Conservation (phyloP, 2,329 filamentous ascomycete species). For the Diaporthe vaccinii region DNA sequence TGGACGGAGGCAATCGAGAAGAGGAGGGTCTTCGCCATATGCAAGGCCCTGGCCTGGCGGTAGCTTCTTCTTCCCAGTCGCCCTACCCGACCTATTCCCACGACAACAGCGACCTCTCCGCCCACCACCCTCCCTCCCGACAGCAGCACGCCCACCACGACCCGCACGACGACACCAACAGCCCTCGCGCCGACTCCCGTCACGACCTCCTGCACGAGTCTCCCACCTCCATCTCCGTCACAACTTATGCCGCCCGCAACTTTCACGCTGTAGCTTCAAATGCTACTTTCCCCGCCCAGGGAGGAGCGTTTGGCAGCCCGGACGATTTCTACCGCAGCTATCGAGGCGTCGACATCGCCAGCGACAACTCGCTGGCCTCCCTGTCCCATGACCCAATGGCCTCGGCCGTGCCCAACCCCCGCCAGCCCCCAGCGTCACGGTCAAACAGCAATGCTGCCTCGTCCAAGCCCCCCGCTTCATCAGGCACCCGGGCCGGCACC, state of each 20-base stretch:
- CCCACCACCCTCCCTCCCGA: conserved; percentile 42
- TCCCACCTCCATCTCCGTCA: conserved; percentile 47
- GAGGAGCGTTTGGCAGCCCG: conserved; percentile 59
- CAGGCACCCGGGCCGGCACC: conserved; percentile 54
- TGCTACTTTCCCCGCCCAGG: conserved; percentile 46
- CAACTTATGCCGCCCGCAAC: conserved; percentile 55
- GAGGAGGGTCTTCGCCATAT: conserved; percentile 53
- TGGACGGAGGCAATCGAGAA: conserved; percentile 62
- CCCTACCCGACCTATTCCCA: conserved; percentile 47
- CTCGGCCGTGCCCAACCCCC: conserved; percentile 56
- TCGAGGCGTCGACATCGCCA: conserved; percentile 54
- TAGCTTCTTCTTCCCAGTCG: conserved; percentile 49
- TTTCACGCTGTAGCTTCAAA: conserved; percentile 55
- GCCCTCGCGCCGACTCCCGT: conserved; percentile 35
- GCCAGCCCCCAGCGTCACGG: conserved; percentile 58
- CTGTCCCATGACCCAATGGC: conserved; percentile 53
- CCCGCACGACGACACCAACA: conserved; percentile 45
- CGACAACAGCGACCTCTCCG: conserved; percentile 46
- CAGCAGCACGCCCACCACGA: conserved; percentile 45
- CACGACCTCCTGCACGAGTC: conserved; percentile 29
- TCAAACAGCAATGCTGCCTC: conserved; percentile 65
- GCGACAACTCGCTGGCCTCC: conserved; percentile 57
- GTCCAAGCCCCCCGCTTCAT: conserved; percentile 59
- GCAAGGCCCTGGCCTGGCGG: conserved; percentile 47
- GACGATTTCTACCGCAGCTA: conserved; percentile 70